Conservation (phyloP, 129 eudicot species). For the Calendula officinalis region DNA sequence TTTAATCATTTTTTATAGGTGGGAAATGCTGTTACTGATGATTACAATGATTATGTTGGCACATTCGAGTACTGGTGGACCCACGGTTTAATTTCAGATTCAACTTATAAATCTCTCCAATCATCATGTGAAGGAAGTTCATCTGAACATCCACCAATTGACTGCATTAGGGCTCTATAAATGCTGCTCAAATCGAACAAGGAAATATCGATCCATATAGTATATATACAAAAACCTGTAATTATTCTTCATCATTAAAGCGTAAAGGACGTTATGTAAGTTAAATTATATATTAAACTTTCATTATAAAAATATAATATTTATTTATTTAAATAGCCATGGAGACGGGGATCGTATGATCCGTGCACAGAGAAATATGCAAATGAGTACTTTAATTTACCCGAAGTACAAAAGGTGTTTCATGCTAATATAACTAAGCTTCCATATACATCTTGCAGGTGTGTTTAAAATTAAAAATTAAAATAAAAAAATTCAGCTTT, state of each 20-base stretch:
- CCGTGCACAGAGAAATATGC: constrained; percentile 92
- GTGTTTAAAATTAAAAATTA: background rate
- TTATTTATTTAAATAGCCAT: constrained; percentile 47
- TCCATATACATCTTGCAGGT: constrained; percentile 93
- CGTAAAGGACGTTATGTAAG: constrained; percentile 91
- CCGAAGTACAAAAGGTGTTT: constrained; percentile 87
- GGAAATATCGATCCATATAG: constrained; percentile 95
- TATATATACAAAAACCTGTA: constrained; percentile 80
- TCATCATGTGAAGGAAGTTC: constrained; percentile 63
- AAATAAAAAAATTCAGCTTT: background rate
- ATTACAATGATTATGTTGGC: constrained; percentile 88
- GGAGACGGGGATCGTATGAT: constrained; percentile 94
- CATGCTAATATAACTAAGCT: constrained; percentile 73
- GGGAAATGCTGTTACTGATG: constrained; percentile 97
- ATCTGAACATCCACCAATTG: constrained; percentile 73
- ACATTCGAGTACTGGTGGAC: constrained; percentile 99
- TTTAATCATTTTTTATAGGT: constrained; percentile 47
- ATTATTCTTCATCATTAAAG: constrained; percentile 48
- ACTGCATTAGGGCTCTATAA: constrained; percentile 63
- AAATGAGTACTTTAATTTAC: constrained; percentile 66
- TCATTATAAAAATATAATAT: background rate
- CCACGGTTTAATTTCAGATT: constrained; percentile 86
- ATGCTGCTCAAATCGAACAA: constrained; percentile 52
- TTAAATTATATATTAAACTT: constrained; percentile 10
- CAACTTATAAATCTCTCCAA: constrained; percentile 71